Percentiles rank a stretch among this genome's conserved stretches.
These are phyloP conservation scores for Termitomyces sp. DNA, from an alignment of 1,284 basidiomycete species.

Conservation along the genomic window DNA sequence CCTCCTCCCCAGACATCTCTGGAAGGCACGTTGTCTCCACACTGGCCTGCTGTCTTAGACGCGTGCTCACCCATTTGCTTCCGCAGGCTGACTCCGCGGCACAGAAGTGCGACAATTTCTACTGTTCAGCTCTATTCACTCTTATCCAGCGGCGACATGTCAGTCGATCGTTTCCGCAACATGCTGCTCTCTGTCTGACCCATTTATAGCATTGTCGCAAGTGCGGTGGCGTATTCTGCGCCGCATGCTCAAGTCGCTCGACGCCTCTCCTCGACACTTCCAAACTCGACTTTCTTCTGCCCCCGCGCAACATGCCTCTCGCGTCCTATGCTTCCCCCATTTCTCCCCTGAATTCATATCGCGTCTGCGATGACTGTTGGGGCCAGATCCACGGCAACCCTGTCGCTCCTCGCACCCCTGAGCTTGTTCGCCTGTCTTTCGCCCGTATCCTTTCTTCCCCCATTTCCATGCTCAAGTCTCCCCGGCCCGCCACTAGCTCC, in stretches of 20 bases:
- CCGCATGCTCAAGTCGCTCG: slow-evolving; percentile 47
- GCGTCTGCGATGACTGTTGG: slow-evolving; percentile 71
- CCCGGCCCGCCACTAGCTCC: slow-evolving; percentile 18
- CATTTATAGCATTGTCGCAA: slow-evolving; percentile 65
- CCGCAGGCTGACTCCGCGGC: slow-evolving; percentile 56
- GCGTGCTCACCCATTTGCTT: neutral
- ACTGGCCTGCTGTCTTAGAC: neutral
- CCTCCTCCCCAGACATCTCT: slow-evolving; percentile 57
- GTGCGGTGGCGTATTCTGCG: slow-evolving; percentile 73
- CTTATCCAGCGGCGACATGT: slow-evolving; percentile 70
- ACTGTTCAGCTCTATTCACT: slow-evolving; percentile 57
- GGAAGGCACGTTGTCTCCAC: slow-evolving; percentile 51
- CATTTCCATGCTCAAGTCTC: slow-evolving; percentile 31
- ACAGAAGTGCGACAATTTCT: slow-evolving; percentile 62
- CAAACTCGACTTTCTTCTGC: slow-evolving; percentile 60
- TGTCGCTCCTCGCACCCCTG: slow-evolving; percentile 38
- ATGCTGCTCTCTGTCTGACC: slow-evolving; percentile 5
- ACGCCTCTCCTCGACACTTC: slow-evolving; percentile 64
- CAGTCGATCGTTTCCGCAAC: slow-evolving; percentile 25
- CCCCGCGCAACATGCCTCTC: slow-evolving; percentile 60
- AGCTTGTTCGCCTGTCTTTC: slow-evolving; percentile 33
- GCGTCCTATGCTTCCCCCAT: slow-evolving; percentile 45
- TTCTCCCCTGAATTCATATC: slow-evolving; percentile 42
- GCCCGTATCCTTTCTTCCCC: slow-evolving; percentile 32
- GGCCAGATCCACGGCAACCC: slow-evolving; percentile 60